Evolutionary conservation across 2,329 filamentous ascomycete genomes (phyloP), one percentile per base, ranked within the genome.

Genomic region (Meredithiella fracta): DNA sequence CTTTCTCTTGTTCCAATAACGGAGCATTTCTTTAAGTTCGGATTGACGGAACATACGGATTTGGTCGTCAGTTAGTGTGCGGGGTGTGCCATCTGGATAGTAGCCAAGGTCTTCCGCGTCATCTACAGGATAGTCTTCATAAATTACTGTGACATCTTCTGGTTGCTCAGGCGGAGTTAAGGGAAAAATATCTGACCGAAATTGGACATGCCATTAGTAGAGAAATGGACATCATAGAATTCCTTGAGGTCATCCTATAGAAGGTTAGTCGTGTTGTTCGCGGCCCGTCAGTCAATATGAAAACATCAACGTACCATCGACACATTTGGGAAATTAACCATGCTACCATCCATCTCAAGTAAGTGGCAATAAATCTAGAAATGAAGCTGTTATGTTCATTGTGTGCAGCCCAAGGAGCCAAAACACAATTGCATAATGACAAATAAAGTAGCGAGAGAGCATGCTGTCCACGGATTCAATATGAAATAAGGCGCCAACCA

Each of bases 11-110:
- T 58, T 37, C 56, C 56, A 58, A 40, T 57, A 29, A 25, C 79
- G 78, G 25, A 86, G 71, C 40, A 94, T 71, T 11, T 78, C 69
- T 64, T 92, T 82, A 22, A 94, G 77, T 67, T 97, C 91, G 1
- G 86, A 91, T 65, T 94, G 87, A 59, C 90, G 78, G 66, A 96
- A 96, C 59, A 95, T 91, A 54, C 80, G 79, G 62, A 96, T 87
- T 70, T 96, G 86, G 62, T 89, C 86, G 64, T 96, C 86, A 8
- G 90, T 96, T 63, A 97, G 73, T 17, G 89, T 95, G 42, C 91
- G 83, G 66, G 92, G 92, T 59, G 82, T 79, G 2, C 91, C 90
- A 64, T 97, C 90, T 1, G 78, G 69, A 62, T 97, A 97, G 67
- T 87, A 91, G 17, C 89, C 91, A 15, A 96, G 72, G 1, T 71